Evolutionary conservation across 345 rosid genomes (phyloP).

Genomic region (Salix viminalis): DNA sequence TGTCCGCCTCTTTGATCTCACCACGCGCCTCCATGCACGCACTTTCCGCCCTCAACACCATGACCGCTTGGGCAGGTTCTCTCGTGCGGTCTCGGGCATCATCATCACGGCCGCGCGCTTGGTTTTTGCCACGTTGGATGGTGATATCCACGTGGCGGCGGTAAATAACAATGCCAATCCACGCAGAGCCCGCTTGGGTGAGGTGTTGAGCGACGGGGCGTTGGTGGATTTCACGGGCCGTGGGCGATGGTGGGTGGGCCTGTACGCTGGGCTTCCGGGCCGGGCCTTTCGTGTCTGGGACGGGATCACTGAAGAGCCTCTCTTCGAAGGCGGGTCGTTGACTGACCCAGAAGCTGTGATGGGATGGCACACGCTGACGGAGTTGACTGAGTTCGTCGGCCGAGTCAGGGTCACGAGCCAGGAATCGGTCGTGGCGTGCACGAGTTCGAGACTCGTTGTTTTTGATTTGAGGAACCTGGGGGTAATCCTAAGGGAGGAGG

Average conservation of each 20-base stretch:
- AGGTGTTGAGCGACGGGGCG: slow-evolving; percentile 61
- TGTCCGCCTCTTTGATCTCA: slow-evolving; percentile 64
- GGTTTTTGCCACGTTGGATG: slow-evolving; percentile 67
- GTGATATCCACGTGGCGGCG: slow-evolving; percentile 68
- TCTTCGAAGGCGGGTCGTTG: slow-evolving; percentile 50
- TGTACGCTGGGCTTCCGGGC: slow-evolving; percentile 71
- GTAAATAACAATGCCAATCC: slow-evolving; percentile 28
- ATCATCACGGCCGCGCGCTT: slow-evolving; percentile 39
- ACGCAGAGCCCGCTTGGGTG: slow-evolving; percentile 54
- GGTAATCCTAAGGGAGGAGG: slow-evolving; percentile 31
- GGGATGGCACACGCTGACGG: slow-evolving; percentile 77
- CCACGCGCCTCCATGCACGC: slow-evolving; percentile 47
- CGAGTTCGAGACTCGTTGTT: slow-evolving; percentile 40
- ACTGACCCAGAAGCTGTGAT: slow-evolving; percentile 64
- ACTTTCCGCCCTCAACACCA: slow-evolving; percentile 57
- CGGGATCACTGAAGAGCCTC: slow-evolving; percentile 39
- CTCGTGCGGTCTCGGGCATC: slow-evolving; percentile 76
- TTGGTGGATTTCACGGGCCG: slow-evolving; percentile 78
- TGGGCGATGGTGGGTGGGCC: slow-evolving; percentile 84
- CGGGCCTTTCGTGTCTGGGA: slow-evolving; percentile 82
- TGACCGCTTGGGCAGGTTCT: slow-evolving; percentile 65
- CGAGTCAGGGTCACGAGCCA: slow-evolving; percentile 53
- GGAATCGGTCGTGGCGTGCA: slow-evolving; percentile 70
- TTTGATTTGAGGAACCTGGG: slow-evolving; percentile 59
- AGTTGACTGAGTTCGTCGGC: slow-evolving; percentile 56